Evolutionary conservation across 2,329 filamentous ascomycete genomes (phyloP), one percentile per base, ranked within the genome.

Genomic region (Fusarium sp.): DNA sequence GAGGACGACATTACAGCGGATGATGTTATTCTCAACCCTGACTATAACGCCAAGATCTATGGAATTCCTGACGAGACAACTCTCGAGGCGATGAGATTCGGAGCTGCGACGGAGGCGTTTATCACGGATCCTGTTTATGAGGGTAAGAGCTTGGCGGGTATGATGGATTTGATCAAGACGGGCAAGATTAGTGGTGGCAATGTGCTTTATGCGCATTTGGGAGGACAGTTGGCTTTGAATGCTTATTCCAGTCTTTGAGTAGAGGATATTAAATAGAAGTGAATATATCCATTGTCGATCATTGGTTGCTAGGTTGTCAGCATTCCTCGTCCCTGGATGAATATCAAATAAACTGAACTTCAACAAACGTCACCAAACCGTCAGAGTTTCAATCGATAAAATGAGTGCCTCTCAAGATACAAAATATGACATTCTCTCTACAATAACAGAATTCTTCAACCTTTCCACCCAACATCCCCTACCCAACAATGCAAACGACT

Each of bases 91-190:
- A 93, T 93, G 76, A 86, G 86, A 77, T 89, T 91, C 75, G 89
- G 88, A 8, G 91, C 91, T 1, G 78, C 82, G 62, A 92, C 88
- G 2, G 91, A 93, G 81, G 91, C 87, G 0, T 90, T 93, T 72
- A 91, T 93, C 67, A 93, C 90, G 0, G 91, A 93, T 75, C 91
- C 91, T 0, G 91, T 93, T 3, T 93, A 93, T 74, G 91, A 92
- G 80, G 91, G 91, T 2, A 93, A 93, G 85, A 91, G 88, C 71
- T 80, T 93, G 77, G 90, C 90, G 6, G 91, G 91, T 0, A 85
- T 93, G 89, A 87, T 92, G 71, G 89, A 90, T 76, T 80, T 92
- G 81, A 87, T 92, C 20, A 85, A 81, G 68, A 87, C 85, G 53
- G 90, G 86, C 0, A 87, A 90, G 77, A 88, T 93, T 62, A 78